These are phyloP conservation scores for Ophiosphaerella narmari DNA, from an alignment of 2,329 filamentous ascomycete genomes.

Conservation along the genomic window DNA sequence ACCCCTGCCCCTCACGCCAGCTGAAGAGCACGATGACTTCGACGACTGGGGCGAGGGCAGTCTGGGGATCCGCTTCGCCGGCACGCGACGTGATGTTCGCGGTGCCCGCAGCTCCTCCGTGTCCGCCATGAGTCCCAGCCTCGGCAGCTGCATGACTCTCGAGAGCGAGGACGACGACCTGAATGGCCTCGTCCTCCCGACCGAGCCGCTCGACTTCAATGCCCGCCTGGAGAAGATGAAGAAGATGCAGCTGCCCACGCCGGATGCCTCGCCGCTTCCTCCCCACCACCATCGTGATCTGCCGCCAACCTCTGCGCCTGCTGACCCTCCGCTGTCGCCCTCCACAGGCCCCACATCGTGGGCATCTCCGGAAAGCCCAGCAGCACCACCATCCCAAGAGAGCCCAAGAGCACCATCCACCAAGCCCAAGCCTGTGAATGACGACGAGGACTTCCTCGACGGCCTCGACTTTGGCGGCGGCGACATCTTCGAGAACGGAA, in stretches of 20 bases:
- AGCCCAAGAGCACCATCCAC: slow-evolving; percentile 12
- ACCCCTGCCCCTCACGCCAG: slow-evolving; percentile 50
- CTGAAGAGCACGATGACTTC: slow-evolving; percentile 75
- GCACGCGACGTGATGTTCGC: slow-evolving; percentile 77
- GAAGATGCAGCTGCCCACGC: slow-evolving; percentile 42
- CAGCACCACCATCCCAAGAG: slow-evolving; percentile 5
- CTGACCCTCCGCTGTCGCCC: slow-evolving; percentile 23
- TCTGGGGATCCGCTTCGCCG: slow-evolving; percentile 85
- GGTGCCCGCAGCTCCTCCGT: slow-evolving; percentile 84
- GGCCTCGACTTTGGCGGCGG: slow-evolving; percentile 86
- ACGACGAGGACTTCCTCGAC: slow-evolving; percentile 78
- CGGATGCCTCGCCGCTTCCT: slow-evolving; percentile 23
- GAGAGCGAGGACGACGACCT: slow-evolving; percentile 95
- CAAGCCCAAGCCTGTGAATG: slow-evolving; percentile 26
- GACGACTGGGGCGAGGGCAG: slow-evolving; percentile 94
- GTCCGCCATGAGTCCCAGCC: slow-evolving; percentile 88
- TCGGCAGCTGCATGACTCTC: slow-evolving; percentile 85
- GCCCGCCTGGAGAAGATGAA: slow-evolving; percentile 76
- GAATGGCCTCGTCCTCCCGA: slow-evolving; percentile 84
- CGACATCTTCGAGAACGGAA: slow-evolving; percentile 78
- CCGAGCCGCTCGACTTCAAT: slow-evolving; percentile 80
- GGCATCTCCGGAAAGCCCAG: slow-evolving; percentile 26
- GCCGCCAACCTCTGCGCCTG: slow-evolving; percentile 23
- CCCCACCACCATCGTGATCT: slow-evolving; percentile 20
- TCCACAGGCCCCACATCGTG: slow-evolving; percentile 14